Evolutionary conservation across 148 eudicot species (phyloP), one percentile per base, ranked within the genome.

Genomic region (Silene conica): DNA sequence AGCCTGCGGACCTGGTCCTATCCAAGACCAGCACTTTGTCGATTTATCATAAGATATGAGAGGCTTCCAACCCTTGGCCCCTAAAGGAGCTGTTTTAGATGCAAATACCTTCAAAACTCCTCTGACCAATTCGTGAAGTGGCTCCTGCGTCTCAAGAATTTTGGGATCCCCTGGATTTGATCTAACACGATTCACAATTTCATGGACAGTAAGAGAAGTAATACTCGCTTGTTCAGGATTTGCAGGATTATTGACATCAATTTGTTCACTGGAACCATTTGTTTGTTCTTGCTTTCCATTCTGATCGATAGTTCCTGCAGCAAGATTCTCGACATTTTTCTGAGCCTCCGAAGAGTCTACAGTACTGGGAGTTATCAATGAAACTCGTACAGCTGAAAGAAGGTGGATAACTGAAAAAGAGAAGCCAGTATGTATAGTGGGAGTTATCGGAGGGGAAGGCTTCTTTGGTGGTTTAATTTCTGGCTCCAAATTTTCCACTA

Each of bases 1-100:
- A 75, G 73, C 74, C 70, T 73, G 86, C 31, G 81, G 75, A 60
- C 75, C 78, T n/a, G 97, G 92, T 43, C 98, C 96, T 56, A 64
- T 78, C 98, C 98, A 95, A 59, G 88, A 87, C 97, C 96, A 95
- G 71, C 80, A 71, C 83, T 92, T 95, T 69, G 86, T 77, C 11
- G 92, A 73, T 71, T 85, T 95, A 65, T 90, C 90, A 81, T 86
- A 92, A 10, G 75, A 67, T 23, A 85, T 92, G 57, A 95, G 90
- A 28, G 96, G 85, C 78, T 95, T 95, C 98, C 98, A 94, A 55
- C 90, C 92, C 84, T 92, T 95, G 69, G 98, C 97, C 59, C 96
- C 93, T 59, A 90, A 69, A 41, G 98, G 97, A 48, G 98, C 96
- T 8, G 98, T 85, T 85, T 80, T 90, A 66, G 96, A 90, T 34